These are phyloP conservation scores for Boletellus emodensis DNA, from an alignment of 768 basidiomycete genomes.

Conservation along the genomic window DNA sequence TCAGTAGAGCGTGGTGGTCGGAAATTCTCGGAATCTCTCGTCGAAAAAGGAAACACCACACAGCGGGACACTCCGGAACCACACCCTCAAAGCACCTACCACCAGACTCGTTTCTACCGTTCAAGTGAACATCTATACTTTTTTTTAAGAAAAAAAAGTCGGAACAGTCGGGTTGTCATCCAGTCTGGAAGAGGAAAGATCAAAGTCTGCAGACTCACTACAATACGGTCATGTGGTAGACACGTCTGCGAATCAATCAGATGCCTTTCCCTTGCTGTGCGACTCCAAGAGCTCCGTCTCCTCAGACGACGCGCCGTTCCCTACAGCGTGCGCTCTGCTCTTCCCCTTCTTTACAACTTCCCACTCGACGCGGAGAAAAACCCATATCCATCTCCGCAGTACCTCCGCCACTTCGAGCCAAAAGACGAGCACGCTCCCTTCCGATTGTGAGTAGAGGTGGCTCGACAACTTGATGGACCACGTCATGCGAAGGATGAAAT, in stretches of 20 bases:
- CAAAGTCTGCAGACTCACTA: slow-evolving; percentile 13
- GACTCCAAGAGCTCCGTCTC: slow-evolving; percentile 14
- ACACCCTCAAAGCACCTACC: no score
- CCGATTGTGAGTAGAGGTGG: slow-evolving; percentile 75
- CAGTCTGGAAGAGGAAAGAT: no score
- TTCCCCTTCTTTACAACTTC: slow-evolving; percentile 67
- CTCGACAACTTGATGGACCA: slow-evolving; percentile 91
- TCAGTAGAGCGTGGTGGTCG: no score
- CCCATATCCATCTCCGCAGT: slow-evolving; percentile 94
- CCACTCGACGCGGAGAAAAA: slow-evolving; percentile 96
- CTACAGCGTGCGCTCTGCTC: slow-evolving; percentile 2
- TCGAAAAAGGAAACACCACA: no score
- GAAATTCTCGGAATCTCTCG: no score
- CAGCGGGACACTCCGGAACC: no score
- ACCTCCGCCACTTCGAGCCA: slow-evolving; percentile 89
- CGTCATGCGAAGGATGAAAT: slow-evolving; percentile 84
- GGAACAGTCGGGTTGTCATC: not conserved
- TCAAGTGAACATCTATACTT: no score
- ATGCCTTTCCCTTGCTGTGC: slow-evolving; percentile 10
- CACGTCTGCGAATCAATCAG: slow-evolving; percentile 15
- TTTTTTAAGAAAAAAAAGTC: no score
- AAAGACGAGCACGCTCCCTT: slow-evolving; percentile 82
- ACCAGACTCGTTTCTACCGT: no score
- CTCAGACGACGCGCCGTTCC: slow-evolving; percentile 6
- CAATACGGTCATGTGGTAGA: not conserved